Evolutionary conservation across 192 early-diverging fungal species (phyloP).

Genomic region (Backusella westeae): DNA sequence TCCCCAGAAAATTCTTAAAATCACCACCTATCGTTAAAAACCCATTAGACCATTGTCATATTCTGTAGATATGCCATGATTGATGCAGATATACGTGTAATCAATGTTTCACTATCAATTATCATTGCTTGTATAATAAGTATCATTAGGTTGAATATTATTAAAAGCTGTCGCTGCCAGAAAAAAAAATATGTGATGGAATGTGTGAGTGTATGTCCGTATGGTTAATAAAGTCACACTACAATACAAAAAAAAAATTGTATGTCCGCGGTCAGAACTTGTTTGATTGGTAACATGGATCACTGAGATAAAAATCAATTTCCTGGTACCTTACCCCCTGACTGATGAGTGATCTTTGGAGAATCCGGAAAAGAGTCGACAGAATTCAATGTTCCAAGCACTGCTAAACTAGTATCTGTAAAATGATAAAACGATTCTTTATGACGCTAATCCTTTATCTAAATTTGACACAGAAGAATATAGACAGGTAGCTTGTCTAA

Average conservation of each 20-base stretch:
- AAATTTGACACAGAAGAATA: neutral
- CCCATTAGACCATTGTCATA: neutral
- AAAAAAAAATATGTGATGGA: neutral
- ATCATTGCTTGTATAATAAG: neutral
- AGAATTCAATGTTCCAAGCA: neutral
- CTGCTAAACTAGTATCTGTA: neutral
- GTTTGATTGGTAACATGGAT: neutral
- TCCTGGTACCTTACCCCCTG: neutral
- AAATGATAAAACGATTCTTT: neutral
- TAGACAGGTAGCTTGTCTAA: neutral
- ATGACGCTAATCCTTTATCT: neutral
- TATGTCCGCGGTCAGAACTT: neutral
- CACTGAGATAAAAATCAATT: neutral
- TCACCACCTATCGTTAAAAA: neutral
- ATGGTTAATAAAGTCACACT: no score
- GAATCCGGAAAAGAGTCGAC: neutral
- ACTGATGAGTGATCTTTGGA: neutral
- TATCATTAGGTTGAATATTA: neutral
- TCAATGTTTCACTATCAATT: neutral
- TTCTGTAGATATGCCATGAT: neutral
- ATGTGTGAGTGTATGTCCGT: neutral
- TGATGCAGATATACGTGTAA: neutral
- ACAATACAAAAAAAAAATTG: no score
- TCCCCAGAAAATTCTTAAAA: neutral
- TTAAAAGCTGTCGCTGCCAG: neutral